These are phyloP conservation scores for Geum urbanum DNA, from an alignment of 306 rosid species.

Conservation along the genomic window DNA sequence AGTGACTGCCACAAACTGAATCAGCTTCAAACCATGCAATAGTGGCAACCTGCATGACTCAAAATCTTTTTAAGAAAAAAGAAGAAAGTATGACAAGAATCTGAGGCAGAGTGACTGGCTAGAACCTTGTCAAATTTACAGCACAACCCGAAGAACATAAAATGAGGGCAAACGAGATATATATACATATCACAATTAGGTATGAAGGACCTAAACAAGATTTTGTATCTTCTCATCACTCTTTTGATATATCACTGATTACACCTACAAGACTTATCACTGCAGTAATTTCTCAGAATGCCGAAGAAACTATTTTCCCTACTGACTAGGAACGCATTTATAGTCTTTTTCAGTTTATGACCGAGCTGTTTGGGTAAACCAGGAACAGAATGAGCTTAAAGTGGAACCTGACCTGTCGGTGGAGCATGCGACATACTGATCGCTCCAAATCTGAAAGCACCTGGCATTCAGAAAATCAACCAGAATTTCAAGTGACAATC, in stretches of 20 bases:
- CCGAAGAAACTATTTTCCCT: neutral
- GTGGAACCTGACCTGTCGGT: conserved; percentile 66
- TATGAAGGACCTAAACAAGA: neutral
- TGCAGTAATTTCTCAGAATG: neutral
- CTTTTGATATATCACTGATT: neutral
- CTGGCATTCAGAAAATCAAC: conserved; percentile 37
- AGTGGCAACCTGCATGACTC: conserved; percentile 82
- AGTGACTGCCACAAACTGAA: conserved; percentile 98
- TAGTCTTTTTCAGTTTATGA: neutral
- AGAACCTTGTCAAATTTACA: neutral
- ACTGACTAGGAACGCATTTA: neutral
- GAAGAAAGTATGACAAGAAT: conserved; percentile 17
- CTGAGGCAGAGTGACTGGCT: neutral
- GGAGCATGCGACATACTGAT: conserved; percentile 95
- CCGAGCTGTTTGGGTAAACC: neutral
- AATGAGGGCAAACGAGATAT: neutral
- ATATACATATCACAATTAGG: neutral
- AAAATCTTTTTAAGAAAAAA: conserved; percentile 24
- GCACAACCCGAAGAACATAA: neutral
- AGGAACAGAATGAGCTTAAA: conserved; percentile 13
- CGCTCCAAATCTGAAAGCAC: conserved; percentile 96
- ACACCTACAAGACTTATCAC: neutral
- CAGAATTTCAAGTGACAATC: conserved; percentile 6
- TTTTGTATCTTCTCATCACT: neutral
- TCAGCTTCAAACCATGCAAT: conserved; percentile 99